Evolutionary conservation across 441 rosid genomes (phyloP).

Genomic region (Brassica balearica): DNA sequence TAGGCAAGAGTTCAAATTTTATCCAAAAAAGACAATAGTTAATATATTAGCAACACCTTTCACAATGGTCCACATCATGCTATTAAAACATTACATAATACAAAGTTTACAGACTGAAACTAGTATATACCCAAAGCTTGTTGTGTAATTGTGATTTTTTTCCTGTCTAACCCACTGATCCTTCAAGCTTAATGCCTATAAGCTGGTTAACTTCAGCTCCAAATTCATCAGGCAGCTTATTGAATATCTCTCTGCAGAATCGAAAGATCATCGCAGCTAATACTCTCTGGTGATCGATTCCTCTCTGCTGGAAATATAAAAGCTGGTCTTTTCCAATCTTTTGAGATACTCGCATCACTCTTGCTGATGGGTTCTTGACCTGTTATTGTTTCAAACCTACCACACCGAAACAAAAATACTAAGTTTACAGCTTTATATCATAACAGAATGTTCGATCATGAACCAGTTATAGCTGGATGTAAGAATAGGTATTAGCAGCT

Average conservation of each 20-base stretch:
- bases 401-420: not conserved
- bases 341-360: constrained; percentile 94
- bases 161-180: constrained; percentile 74
- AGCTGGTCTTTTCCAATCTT: constrained; percentile 91
- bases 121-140: constrained; percentile 12
- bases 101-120: constrained; percentile 21
- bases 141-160: not conserved
- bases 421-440: constrained; percentile 11
- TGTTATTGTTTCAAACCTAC: constrained; percentile 43
- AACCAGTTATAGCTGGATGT: constrained; percentile 69
- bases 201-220: constrained; percentile 92
- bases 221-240: constrained; percentile 90
- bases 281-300: constrained; percentile 91
- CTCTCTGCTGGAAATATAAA: constrained; percentile 96
- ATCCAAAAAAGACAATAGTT: too few species aligned
- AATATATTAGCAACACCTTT: constrained; percentile 22
- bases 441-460: not conserved
- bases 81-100: constrained; percentile 26
- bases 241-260: constrained; percentile 88
- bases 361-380: constrained; percentile 90
- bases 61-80: constrained; percentile 27
- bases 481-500: constrained; percentile 95
- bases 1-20: not conserved
- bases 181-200: constrained; percentile 94
- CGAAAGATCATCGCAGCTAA: constrained; percentile 98